A percentile compares a stretch with the other conserved stretches of the same genome.
Evolutionary conservation across 1,284 basidiomycete genomes (phyloP).

Genomic region (Moesziomyces globuligerus): DNA sequence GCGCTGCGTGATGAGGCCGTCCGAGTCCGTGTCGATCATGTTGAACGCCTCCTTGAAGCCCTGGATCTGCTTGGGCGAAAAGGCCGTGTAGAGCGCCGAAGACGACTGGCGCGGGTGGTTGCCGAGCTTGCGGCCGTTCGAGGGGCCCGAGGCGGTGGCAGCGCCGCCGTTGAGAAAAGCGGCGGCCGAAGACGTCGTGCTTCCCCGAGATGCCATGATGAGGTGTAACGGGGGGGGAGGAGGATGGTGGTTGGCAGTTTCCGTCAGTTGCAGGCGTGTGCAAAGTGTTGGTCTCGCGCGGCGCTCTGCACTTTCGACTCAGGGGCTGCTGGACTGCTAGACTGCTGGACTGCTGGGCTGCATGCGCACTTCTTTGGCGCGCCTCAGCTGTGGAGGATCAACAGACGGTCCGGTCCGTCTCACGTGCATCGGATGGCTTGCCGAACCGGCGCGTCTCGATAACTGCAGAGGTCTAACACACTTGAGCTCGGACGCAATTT

Average conservation of each 20-base stretch:
- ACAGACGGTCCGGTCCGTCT: too few species aligned
- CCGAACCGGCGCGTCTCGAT: too few species aligned
- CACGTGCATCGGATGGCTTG: too few species aligned
- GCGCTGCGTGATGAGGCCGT: constrained; percentile 64
- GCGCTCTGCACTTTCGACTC: too few species aligned
- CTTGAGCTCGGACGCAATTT: too few species aligned
- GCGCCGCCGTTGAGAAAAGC: constrained; percentile 38
- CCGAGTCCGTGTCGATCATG: constrained; percentile 67
- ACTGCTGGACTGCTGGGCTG: too few species aligned
- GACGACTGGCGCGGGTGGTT: constrained; percentile 59
- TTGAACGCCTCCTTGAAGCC: constrained; percentile 69
- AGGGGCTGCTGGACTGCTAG: too few species aligned
- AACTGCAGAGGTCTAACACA: too few species aligned
- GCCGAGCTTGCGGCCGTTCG: constrained; percentile 15
- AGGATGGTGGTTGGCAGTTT: neutral
- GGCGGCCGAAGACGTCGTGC: constrained; percentile 33
- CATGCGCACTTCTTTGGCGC: too few species aligned
- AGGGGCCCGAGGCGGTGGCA: constrained; percentile 1
- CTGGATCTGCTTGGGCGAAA: constrained; percentile 66
- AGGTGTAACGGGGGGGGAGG: neutral
- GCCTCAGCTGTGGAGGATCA: too few species aligned
- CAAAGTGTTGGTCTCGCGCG: too few species aligned
- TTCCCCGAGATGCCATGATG: constrained; percentile 26
- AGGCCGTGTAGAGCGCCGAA: constrained; percentile 60
- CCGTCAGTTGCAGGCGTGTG: too few species aligned